phyloP scores from a whole-genome alignment of 106 monocot species.

The Allium fistulosum region DNA sequence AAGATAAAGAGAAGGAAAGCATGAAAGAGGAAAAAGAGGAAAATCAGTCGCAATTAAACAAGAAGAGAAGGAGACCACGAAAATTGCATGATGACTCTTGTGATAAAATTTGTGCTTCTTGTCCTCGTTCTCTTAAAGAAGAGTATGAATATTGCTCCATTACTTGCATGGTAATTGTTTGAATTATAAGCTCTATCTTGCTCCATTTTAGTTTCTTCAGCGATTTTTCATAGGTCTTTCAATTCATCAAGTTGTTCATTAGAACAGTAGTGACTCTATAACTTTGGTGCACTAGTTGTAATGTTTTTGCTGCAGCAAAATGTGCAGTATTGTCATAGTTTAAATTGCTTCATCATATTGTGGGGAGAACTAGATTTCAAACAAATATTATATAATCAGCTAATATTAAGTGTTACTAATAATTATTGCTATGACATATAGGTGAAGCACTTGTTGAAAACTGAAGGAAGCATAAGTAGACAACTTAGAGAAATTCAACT shows the following conservation, averaged over 20 bases:
- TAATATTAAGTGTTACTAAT: neutral
- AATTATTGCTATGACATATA: neutral
- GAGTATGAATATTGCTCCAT: constrained; percentile 7
- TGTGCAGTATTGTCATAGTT: too few relatives aligned
- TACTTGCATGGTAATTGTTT: constrained; percentile 7
- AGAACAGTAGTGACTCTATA: too few relatives aligned
- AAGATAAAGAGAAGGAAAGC: neutral
- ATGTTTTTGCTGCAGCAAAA: too few relatives aligned
- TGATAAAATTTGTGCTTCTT: constrained; percentile 6
- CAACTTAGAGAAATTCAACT: neutral
- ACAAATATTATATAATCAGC: too few relatives aligned
- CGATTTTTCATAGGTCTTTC: too few relatives aligned
- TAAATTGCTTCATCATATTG: too few relatives aligned
- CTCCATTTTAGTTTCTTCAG: too few relatives aligned
- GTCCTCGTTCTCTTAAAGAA: constrained; percentile 9
- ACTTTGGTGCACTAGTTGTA: too few relatives aligned
- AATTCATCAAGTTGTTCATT: too few relatives aligned
- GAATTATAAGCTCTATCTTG: neutral
- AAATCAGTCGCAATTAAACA: constrained; percentile 1
- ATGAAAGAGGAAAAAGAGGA: constrained; percentile 6
- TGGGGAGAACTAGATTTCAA: too few relatives aligned
- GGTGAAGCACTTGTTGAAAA: constrained; percentile 4
- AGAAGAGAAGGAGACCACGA: neutral
- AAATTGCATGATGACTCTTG: neutral
- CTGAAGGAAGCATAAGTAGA: constrained; percentile 2